Conservation (phyloP, 345 rosid species). For the Diplotaxis tenuifolia region DNA sequence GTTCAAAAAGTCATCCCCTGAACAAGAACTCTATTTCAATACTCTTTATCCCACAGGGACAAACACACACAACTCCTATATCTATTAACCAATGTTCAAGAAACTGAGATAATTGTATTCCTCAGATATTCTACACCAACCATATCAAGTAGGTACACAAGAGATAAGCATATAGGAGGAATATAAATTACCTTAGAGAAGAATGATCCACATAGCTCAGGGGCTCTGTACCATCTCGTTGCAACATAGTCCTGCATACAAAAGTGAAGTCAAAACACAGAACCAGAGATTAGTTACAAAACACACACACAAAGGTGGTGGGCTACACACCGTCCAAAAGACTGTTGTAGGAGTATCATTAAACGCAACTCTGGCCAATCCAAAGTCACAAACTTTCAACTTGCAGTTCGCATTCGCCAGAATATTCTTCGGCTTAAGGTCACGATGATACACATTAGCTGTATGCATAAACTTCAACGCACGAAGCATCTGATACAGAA, state of each 20-base stretch:
- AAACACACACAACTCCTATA: slow-evolving; percentile 11
- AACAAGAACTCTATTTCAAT: slow-evolving; percentile 85
- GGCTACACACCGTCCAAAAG: slow-evolving; percentile 81
- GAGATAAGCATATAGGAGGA: background rate
- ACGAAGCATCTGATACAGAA: slow-evolving; percentile 94
- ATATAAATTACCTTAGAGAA: slow-evolving; percentile 93
- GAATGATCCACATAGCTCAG: slow-evolving; percentile 95
- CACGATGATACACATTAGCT: slow-evolving; percentile 97
- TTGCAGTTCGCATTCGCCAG: slow-evolving; percentile 98
- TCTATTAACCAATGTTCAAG: slow-evolving; percentile 1
- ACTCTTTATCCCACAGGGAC: slow-evolving; percentile 14
- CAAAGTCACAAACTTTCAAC: slow-evolving; percentile 93
- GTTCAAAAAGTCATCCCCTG: slow-evolving; percentile 99
- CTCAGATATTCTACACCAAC: slow-evolving; percentile 23
- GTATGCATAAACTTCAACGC: slow-evolving; percentile 95
- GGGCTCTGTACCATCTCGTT: slow-evolving; percentile 98
- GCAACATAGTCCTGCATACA: slow-evolving; percentile 83
- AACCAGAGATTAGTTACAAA: background rate
- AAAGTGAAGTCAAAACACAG: slow-evolving; percentile 11
- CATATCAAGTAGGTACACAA: background rate
- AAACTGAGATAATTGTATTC: no score
- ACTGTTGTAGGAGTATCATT: slow-evolving; percentile 81
- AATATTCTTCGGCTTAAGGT: slow-evolving; percentile 94
- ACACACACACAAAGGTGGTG: background rate
- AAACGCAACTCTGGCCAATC: slow-evolving; percentile 86